Evolutionary conservation across 1,284 basidiomycete genomes (phyloP).

Genomic region (Leccinum subspadiceum): DNA sequence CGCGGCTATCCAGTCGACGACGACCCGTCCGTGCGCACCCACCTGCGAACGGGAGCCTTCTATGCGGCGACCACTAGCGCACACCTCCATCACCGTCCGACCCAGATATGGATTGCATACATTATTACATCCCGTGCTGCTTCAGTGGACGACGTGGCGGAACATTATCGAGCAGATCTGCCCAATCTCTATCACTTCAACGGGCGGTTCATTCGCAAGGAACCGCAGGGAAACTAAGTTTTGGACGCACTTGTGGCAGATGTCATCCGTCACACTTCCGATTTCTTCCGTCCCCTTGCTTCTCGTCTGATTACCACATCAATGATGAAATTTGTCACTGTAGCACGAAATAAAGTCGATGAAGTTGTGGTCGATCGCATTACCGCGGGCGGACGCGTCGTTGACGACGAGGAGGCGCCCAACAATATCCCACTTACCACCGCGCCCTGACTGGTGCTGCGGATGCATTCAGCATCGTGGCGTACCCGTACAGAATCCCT

Average conservation of each 20-base stretch:
- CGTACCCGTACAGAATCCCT: no score
- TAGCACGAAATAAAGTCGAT: no score
- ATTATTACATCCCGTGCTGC: conserved; percentile 28
- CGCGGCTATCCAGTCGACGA: conserved; percentile 18
- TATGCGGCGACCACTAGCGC: conserved; percentile 16
- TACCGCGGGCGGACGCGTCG: no score
- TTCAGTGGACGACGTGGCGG: conserved; percentile 32
- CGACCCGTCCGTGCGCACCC: conserved; percentile 13
- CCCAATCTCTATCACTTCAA: conserved; percentile 28
- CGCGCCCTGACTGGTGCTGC: no score
- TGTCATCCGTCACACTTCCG: conserved; percentile 20
- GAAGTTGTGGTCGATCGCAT: no score
- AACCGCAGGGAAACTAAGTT: conserved; percentile 22
- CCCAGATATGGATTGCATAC: conserved; percentile 30
- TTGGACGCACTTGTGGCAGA: conserved; percentile 31
- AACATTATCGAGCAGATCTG: conserved; percentile 16
- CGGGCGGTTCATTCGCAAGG: conserved; percentile 21
- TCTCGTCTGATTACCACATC: conserved; percentile 20
- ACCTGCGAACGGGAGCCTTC: conserved; percentile 16
- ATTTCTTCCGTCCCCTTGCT: conserved; percentile 17
- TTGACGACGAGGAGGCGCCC: no score
- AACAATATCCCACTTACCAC: no score
- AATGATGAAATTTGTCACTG: no score
- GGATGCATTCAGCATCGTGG: no score
- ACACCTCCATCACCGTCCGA: conserved; percentile 14